These are phyloP conservation scores for Fraxinus latifolia DNA, from an alignment of 305 asterid species.

Conservation along the genomic window DNA sequence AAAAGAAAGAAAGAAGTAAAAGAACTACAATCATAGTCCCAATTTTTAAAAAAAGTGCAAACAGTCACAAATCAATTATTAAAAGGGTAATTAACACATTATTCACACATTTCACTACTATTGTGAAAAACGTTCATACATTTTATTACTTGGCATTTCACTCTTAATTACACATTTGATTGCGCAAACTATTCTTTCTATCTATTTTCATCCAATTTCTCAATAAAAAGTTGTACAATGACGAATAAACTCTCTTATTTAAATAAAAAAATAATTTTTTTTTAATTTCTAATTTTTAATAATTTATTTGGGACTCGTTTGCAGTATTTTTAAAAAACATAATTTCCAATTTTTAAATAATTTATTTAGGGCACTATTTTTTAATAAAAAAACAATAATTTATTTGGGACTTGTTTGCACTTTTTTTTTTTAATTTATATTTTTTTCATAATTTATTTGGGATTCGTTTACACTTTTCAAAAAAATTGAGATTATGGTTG, in stretches of 20 bases:
- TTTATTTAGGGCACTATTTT: no score
- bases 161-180: neutral
- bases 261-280: no score
- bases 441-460: neutral
- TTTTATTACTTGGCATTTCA: neutral
- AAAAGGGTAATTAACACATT: neutral
- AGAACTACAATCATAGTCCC: neutral
- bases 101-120: no score
- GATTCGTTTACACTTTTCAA: neutral
- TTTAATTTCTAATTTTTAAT: no score
- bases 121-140: neutral
- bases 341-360: no score
- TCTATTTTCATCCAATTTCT: neutral
- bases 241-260: neutral
- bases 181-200: neutral
- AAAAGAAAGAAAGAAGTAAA: no score
- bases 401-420: no score
- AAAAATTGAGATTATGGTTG: neutral
- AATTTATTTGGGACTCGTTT: no score
- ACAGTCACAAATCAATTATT: neutral
- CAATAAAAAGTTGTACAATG: neutral
- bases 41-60: neutral
- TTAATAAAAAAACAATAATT: no score
- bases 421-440: no score
- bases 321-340: no score